Base-by-base conservation (phyloP, 495 filamentous ascomycete species). In the Hypoxylon cercidicola region DNA sequence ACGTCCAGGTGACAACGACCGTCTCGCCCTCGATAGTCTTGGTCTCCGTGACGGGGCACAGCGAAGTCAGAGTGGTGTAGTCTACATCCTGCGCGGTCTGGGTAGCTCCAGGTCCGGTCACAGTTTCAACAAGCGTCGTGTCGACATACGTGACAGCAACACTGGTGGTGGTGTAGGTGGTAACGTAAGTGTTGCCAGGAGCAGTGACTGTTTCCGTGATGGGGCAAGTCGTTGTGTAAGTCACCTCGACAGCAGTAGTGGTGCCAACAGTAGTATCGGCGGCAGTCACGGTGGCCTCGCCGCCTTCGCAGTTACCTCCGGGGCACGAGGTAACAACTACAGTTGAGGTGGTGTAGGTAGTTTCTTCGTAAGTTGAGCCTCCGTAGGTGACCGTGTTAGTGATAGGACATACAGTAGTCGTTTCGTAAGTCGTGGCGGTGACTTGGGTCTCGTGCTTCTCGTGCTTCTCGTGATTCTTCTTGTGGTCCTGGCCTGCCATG, bases 81-180 rank as follows among this genome's bases (percentile, higher is more conserved):
- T 66, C 72, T 20, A 66, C 65, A 16, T 52, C 58, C 18, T 68
- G 67, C 9, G 64, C 57, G 9, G 67, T 69, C 54, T 73, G 32
- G 13, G 65, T 71, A 34, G 62, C 62, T 9, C 65, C 63, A 19
- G 72, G 60, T 35, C 66, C 70, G 0, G 70, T 64, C 35, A 65
- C 65, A 18, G 72, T 75, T 25, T 64, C 70, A 47, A 67, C 32
- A 15, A 72, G 32, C 0, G 72, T 72, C 8, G 72, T 70, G n/a
- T 74, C 61, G 12, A 72, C 32, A 23, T 72, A 61, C 1, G 70
- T 70, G 47, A 72, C 70, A 32, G 61, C 66, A 18, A 74, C 70
- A 45, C 70, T 71, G 60, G 79, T 75, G 45, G 82, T 79, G 30
- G 81, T 79, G 70, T 80, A 82, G 39, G 81, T 81, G 20, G 73